Evolutionary conservation across 495 filamentous ascomycete species (phyloP).

Genomic region (Apodospora peruviana): DNA sequence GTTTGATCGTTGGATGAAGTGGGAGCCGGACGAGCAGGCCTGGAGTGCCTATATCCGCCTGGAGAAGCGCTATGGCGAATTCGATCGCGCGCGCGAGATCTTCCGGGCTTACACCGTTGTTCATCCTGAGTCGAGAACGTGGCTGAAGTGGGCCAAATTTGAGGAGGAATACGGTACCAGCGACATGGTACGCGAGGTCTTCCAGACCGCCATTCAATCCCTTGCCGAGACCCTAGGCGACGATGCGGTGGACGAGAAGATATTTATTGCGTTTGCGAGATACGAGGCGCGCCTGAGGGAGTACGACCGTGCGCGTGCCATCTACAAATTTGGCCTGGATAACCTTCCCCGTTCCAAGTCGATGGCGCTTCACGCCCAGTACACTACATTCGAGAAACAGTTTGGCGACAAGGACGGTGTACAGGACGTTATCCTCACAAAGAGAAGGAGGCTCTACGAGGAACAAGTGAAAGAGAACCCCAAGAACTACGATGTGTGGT

Average conservation of each 20-base stretch:
- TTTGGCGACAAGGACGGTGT: conserved; percentile 91
- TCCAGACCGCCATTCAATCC: conserved; percentile 80
- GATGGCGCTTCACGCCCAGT: conserved; percentile 77
- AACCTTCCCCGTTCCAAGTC: conserved; percentile 85
- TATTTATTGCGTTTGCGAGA: conserved; percentile 88
- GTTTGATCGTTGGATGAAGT: conserved; percentile 97
- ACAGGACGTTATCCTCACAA: conserved; percentile 92
- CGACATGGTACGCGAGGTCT: conserved; percentile 89
- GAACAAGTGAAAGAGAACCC: conserved; percentile 88
- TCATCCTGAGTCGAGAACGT: conserved; percentile 91
- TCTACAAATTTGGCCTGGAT: conserved; percentile 95
- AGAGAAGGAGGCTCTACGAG: conserved; percentile 88
- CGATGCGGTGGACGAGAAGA: conserved; percentile 91
- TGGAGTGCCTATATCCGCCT: conserved; percentile 96
- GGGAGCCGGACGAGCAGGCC: conserved; percentile 93
- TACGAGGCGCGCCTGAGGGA: conserved; percentile 94
- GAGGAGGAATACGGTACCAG: conserved; percentile 92
- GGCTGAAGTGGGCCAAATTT: conserved; percentile 98
- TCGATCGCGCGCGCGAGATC: conserved; percentile 73
- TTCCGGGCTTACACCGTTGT: conserved; percentile 90
- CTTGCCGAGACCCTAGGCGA: conserved; percentile 89
- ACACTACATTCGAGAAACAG: conserved; percentile 97
- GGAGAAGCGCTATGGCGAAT: conserved; percentile 92
- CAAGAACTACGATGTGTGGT: conserved; percentile 94
- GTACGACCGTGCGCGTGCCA: conserved; percentile 88